phyloP scores from a whole-genome alignment of 805 yeast genomes.

The Scheffersomyces spartinae region DNA sequence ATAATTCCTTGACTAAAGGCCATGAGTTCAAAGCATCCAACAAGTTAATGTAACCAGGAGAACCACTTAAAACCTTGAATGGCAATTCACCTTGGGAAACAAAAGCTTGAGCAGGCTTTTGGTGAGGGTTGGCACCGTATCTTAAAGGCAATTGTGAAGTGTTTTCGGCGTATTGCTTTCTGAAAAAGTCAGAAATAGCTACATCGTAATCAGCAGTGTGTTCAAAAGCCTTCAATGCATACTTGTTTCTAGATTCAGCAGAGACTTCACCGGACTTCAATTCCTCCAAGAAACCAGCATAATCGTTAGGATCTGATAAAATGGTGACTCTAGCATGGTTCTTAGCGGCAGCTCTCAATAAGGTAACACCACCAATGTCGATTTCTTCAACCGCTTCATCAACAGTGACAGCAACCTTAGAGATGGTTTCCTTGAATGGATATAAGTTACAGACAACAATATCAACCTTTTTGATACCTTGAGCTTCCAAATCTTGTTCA shows the following conservation, averaged over 20 bases:
- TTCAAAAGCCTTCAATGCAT: conserved; percentile 95
- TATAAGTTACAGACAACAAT: conserved; percentile 95
- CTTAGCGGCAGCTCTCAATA: conserved; percentile 97
- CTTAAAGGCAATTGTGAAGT: conserved; percentile 84
- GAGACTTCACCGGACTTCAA: conserved; percentile 65
- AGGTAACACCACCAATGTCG: conserved; percentile 94
- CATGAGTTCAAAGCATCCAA: conserved; percentile 96
- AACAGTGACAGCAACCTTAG: conserved; percentile 89
- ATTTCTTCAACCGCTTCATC: conserved; percentile 98
- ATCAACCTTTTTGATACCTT: conserved; percentile 92
- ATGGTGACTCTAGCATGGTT: conserved; percentile 95
- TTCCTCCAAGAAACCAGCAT: conserved; percentile 77
- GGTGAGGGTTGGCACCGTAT: conserved; percentile 99
- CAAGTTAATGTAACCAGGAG: conserved; percentile 96
- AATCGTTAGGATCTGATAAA: conserved; percentile 89
- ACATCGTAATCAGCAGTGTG: conserved; percentile 97
- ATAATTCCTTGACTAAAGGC: conserved; percentile 96
- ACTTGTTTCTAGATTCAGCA: conserved; percentile 59
- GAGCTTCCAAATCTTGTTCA: conserved; percentile 76
- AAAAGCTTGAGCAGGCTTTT: conserved; percentile 97
- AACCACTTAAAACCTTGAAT: conserved; percentile 84
- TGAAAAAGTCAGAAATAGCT: conserved; percentile 91
- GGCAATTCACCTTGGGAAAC: conserved; percentile 83
- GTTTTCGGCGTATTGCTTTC: conserved; percentile 92
- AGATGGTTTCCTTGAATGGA: conserved; percentile 95